Conservation (phyloP, 1,284 basidiomycete genomes). For the Leucoagaricus sp. region DNA sequence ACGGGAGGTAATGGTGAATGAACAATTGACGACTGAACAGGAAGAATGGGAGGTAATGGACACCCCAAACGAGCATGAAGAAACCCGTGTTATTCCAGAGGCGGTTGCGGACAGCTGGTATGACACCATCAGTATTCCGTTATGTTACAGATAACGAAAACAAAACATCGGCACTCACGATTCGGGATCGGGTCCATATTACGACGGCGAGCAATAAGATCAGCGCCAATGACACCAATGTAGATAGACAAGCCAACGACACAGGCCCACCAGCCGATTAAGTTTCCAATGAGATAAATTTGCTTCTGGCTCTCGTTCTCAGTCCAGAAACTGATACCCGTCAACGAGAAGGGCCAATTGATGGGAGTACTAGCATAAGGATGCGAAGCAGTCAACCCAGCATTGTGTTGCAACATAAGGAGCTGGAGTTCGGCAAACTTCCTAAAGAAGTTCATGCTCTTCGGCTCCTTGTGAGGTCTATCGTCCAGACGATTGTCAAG, state of each 20-base stretch:
- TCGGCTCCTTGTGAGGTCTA: conserved; percentile 61
- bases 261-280: conserved; percentile 94
- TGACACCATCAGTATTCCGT: conserved; percentile 1
- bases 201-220: conserved; percentile 85
- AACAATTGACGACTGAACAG: conserved; percentile 97
- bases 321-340: conserved; percentile 99
- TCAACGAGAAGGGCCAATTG: conserved; percentile 97
- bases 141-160: conserved; percentile 1
- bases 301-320: conserved; percentile 83
- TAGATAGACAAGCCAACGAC: conserved; percentile 86
- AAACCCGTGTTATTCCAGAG: conserved; percentile 95
- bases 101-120: conserved; percentile 82
- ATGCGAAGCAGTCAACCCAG: conserved; percentile 91
- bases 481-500: conserved; percentile 50
- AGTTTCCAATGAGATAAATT: conserved; percentile 95
- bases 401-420: conserved; percentile 97
- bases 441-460: conserved; percentile 87
- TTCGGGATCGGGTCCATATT: conserved; percentile 86
- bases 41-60: conserved; percentile 98
- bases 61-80: conserved; percentile 93
- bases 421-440: conserved; percentile 95
- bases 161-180: conserved; percentile 51
- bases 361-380: conserved; percentile 94
- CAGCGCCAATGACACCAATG: conserved; percentile 87
- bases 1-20: conserved; percentile 97